Evolutionary conservation across 202 grass and related monocot genomes (phyloP).

Genomic region (Eragrostis tef): DNA sequence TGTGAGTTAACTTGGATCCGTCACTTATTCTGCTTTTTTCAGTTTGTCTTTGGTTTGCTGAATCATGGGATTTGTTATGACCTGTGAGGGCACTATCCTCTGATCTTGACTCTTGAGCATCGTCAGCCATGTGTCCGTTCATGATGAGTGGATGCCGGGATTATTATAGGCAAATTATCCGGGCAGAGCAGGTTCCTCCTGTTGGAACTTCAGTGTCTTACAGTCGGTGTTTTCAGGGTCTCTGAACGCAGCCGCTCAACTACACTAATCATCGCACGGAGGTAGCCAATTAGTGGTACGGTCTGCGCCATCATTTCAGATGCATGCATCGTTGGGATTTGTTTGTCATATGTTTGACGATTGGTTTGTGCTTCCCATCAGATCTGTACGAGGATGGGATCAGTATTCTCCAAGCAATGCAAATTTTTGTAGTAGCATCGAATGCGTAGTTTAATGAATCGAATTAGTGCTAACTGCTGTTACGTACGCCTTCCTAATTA

Average conservation of each 20-base stretch:
- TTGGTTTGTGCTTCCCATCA: not conserved
- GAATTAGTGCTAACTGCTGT: no score
- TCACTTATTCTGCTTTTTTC: not conserved
- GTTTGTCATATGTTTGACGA: not conserved
- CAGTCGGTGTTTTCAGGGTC: not conserved
- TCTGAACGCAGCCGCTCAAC: slow-evolving; percentile 15
- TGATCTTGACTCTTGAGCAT: not conserved
- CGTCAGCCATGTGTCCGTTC: not conserved
- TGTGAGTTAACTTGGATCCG: not conserved
- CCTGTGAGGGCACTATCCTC: not conserved
- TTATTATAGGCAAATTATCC: not conserved
- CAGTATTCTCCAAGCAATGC: not conserved
- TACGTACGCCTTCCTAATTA: no score
- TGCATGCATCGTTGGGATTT: not conserved
- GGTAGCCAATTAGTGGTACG: not conserved
- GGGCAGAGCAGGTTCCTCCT: not conserved
- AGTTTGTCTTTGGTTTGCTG: not conserved
- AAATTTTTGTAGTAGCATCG: not conserved
- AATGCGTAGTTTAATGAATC: not conserved
- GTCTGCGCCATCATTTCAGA: no score
- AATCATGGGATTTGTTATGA: not conserved
- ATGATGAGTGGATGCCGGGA: not conserved
- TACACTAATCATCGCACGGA: slow-evolving; percentile 5
- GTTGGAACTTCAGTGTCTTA: slow-evolving; percentile 1
- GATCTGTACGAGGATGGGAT: not conserved